Conservation (phyloP, 805 yeast species). For the Kuraishia piskuri region DNA sequence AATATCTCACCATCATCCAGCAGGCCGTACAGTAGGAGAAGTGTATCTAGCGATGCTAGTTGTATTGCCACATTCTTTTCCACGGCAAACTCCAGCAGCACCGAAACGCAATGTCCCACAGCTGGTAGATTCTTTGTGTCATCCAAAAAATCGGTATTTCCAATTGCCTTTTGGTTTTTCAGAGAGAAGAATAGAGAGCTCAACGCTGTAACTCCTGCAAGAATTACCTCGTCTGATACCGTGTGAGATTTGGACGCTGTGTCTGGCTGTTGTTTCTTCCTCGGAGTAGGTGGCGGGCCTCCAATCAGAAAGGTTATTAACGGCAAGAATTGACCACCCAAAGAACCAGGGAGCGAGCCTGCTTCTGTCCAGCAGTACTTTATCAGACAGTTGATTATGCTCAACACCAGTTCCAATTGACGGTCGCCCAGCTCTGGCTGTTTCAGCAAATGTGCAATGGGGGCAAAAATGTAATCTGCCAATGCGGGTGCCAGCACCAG, state of each 20-base stretch:
- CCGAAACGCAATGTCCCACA: conserved; percentile 38
- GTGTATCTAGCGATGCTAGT: conserved; percentile 22
- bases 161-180: conserved; percentile 17
- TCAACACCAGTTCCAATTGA: conserved; percentile 35
- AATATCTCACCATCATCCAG: conserved; percentile 38
- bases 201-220: conserved; percentile 26
- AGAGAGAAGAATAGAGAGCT: conserved; percentile 22
- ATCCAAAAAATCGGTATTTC: conserved; percentile 17
- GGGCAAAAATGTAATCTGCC: conserved; percentile 58
- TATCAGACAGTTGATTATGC: conserved; percentile 35
- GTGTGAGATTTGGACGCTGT: conserved; percentile 11
- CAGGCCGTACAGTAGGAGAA: conserved; percentile 24
- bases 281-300: conserved; percentile 28
- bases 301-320: conserved; percentile 37
- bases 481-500: conserved; percentile 26
- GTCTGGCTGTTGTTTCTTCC: conserved; percentile 11
- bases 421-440: conserved; percentile 35
- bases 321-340: conserved; percentile 38
- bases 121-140: conserved; percentile 30
- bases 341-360: conserved; percentile 24
- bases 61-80: conserved; percentile 22
- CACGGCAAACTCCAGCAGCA: conserved; percentile 27
- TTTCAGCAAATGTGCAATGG: conserved; percentile 45
- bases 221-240: conserved; percentile 26
- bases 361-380: conserved; percentile 35